phyloP scores from a whole-genome alignment of 345 rosid genomes.

The Dipteronia sinensis region DNA sequence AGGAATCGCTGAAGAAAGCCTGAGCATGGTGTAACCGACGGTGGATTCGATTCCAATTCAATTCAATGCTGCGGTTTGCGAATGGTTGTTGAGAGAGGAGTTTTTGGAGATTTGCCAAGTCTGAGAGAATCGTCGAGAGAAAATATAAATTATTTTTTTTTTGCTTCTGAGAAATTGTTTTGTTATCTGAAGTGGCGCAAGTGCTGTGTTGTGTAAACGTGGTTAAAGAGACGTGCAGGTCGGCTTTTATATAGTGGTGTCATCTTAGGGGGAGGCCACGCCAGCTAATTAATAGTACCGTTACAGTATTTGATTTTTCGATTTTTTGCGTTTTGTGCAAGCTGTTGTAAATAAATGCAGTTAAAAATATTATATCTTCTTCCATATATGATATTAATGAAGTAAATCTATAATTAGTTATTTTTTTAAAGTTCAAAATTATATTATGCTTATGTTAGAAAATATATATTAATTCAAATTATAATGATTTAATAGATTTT shows the following conservation, averaged over 20 bases:
- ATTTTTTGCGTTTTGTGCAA: neutral
- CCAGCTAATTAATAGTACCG: neutral
- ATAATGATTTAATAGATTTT: too few relatives aligned
- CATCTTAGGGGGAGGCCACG: neutral
- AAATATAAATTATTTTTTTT: neutral
- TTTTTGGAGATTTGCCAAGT: conserved; percentile 21
- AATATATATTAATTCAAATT: too few relatives aligned
- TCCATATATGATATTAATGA: too few relatives aligned
- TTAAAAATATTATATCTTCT: too few relatives aligned
- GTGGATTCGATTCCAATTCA: neutral
- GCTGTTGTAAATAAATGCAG: neutral
- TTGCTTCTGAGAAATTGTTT: neutral
- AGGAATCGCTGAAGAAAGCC: conserved; percentile 49
- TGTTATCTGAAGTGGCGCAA: too few relatives aligned
- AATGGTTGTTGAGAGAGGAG: neutral
- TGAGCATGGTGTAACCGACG: conserved; percentile 45
- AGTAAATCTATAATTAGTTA: too few relatives aligned
- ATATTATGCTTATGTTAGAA: too few relatives aligned
- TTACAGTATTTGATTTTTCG: neutral
- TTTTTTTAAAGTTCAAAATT: too few relatives aligned
- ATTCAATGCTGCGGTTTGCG: conserved; percentile 26
- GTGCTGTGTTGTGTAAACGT: neutral
- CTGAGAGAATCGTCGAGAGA: conserved; percentile 21
- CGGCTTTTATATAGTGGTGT: neutral
- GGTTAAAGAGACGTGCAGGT: neutral